Conservation (phyloP, 192 early-diverging fungal species). For the Coemansia sp. region DNA sequence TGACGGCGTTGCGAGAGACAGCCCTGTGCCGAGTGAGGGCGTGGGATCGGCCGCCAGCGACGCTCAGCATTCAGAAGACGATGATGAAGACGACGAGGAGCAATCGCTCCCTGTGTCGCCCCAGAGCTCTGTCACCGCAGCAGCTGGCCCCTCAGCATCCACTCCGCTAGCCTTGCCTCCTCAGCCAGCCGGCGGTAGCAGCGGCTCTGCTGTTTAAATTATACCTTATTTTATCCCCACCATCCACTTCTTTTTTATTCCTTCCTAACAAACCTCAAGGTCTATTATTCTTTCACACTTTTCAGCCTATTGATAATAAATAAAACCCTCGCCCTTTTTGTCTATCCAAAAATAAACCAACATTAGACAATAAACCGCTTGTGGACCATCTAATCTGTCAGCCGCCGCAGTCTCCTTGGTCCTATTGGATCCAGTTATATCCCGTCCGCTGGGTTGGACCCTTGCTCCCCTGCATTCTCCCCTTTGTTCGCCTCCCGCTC, state of each 20-base stretch:
- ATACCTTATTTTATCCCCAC: neutral
- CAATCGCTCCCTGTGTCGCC: conserved; percentile 6
- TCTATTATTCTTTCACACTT: too few relatives aligned
- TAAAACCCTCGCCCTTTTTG: neutral
- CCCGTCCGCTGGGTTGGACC: too few relatives aligned
- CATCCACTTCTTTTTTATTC: neutral
- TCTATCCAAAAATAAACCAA: neutral
- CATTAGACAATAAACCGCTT: too few relatives aligned
- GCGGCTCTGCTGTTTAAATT: conserved; percentile 1
- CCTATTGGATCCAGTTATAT: too few relatives aligned
- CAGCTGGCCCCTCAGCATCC: neutral
- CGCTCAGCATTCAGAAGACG: conserved; percentile 1
- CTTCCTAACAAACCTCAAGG: too few relatives aligned
- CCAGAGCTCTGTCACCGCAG: conserved; percentile 4
- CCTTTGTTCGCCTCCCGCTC: too few relatives aligned
- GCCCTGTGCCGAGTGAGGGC: conserved; percentile 18
- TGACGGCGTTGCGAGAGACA: neutral
- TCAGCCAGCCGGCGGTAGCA: conserved; percentile 17
- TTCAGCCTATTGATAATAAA: conserved; percentile 2
- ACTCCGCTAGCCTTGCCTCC: conserved; percentile 23
- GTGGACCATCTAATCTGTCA: too few relatives aligned
- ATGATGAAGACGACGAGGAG: conserved; percentile 11
- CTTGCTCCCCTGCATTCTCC: too few relatives aligned
- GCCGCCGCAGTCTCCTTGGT: too few relatives aligned
- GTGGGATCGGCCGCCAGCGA: conserved; percentile 1